Evolutionary conservation across 2,329 filamentous ascomycete species (phyloP), one percentile per base, ranked within the genome.

Genomic region (Talaromyces sp.): DNA sequence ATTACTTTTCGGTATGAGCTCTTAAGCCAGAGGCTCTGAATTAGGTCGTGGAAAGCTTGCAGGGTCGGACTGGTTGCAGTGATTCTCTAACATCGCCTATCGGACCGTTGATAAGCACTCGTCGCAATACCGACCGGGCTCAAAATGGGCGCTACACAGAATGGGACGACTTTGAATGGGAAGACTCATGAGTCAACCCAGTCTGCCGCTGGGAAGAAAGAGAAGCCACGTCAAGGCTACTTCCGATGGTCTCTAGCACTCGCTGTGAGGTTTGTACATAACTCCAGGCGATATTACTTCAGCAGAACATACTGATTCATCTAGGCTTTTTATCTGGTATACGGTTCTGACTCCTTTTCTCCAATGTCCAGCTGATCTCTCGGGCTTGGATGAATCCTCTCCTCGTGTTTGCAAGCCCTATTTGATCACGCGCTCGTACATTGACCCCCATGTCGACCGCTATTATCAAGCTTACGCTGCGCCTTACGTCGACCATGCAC

Each of bases 381-480:
- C 88, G 33, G 84, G 87, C 31, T 86, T 95, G 72, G 85, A 87
- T 71, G 86, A 90, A 31, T 79, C 83, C 35, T 91, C 92, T 1
- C 91, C 93, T 0, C 84, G 81, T 68, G 85, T 98, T 67, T 99
- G 95, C 85, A 89, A 89, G 73, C 89, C 91, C 10, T 97, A 97
- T 71, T 73, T 89, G 39, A 78, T 84, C 84, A 90, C 81, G 78
- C 87, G 79, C 71, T 87, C 81, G 81, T 88, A 83, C 65, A 81
- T 93, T 66, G 79, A 87, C 31, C 95, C 95, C 3, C 89, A 94
- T 76, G 73, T 96, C 37, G 84, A 89, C 71, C 94, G 93, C 2
- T 96, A 96, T 79, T 98, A 97, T 77, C 82, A 94, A 70, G 78
- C 86, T 65, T 96, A 97, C 73, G 89, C 91, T 27, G 90, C 89